These are phyloP conservation scores for Beta vulgaris DNA, from an alignment of 148 eudicot species.

Conservation along the genomic window DNA sequence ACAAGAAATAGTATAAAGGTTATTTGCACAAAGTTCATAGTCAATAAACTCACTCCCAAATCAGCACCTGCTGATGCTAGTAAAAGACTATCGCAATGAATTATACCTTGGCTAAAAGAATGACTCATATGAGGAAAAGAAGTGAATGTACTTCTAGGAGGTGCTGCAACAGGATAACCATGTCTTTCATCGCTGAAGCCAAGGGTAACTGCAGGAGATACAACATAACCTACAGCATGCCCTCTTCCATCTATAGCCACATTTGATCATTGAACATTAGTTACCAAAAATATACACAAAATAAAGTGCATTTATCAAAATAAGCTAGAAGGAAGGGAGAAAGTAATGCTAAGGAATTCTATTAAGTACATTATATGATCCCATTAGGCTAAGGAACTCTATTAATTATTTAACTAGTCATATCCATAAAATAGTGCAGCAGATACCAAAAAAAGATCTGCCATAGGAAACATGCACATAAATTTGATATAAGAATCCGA, in stretches of 20 bases:
- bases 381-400: not conserved
- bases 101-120: constrained; percentile 18
- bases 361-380: not conserved
- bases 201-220: constrained; percentile 19
- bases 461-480: constrained; percentile 11
- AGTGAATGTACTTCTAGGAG: not conserved
- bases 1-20: constrained; percentile 19
- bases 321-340: not conserved
- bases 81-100: not conserved
- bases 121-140: not conserved
- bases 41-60: not conserved
- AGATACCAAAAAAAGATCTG: not conserved
- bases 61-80: not conserved
- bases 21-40: not conserved
- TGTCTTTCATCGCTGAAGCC: constrained; percentile 11
- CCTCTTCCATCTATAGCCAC: constrained; percentile 16
- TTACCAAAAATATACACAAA: not conserved
- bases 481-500: constrained; percentile 2
- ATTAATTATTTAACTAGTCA: not conserved
- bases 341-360: not conserved
- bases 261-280: not conserved
- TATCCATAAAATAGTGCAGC: not conserved
- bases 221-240: constrained; percentile 12
- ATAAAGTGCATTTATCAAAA: not conserved
- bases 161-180: constrained; percentile 4